Evolutionary conservation across 345 rosid species (phyloP), one percentile per base, ranked within the genome.

Genomic region (Excoecaria agallocha): DNA sequence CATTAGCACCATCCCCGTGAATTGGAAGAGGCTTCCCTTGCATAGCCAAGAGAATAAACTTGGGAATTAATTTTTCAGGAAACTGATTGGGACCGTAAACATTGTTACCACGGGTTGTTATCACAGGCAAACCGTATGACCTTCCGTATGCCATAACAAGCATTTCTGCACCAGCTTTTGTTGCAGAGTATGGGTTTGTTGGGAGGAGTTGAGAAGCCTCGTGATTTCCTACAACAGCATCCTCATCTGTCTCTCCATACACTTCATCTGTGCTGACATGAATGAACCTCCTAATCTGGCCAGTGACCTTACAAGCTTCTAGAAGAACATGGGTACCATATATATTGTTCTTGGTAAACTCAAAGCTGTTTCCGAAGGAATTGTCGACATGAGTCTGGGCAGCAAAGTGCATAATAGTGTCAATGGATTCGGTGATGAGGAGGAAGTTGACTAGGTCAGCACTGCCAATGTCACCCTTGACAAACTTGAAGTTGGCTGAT

Each of bases 141-240:
- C 98, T 78, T 10, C 96, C 98, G 77, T 91, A 93, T 8, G 98
- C 98, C 98, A 93, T 90, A 68, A 93, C 98, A 81, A 93, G 98
- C 98, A 93, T 93, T 77, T 91, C 96, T 1, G 96, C 96, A 22
- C 94, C 94, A 66, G 96, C 97, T 81, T 92, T 92, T 0, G 97
- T 90, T 1, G 97, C 96, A 65, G 97, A 92, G 85, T 89, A 93
- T 3, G 98, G 98, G 72, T 93, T 93, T 0, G 98, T 93, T 0
- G 98, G 98, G n/a, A 91, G 94, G n/a, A 93, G 89, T 79, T 93
- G 96, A 49, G 98, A 93, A 59, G 98, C 98, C 80, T 93, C 98
- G 35, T 89, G 91, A 80, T 93, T 93, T 82, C 96, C 98, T 30
- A 91, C 98, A 43, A 88, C 88, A 22, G 98, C 98, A 77, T 93